These are phyloP conservation scores for Suillus hirtellus DNA, from an alignment of 768 basidiomycete genomes.

Conservation along the genomic window DNA sequence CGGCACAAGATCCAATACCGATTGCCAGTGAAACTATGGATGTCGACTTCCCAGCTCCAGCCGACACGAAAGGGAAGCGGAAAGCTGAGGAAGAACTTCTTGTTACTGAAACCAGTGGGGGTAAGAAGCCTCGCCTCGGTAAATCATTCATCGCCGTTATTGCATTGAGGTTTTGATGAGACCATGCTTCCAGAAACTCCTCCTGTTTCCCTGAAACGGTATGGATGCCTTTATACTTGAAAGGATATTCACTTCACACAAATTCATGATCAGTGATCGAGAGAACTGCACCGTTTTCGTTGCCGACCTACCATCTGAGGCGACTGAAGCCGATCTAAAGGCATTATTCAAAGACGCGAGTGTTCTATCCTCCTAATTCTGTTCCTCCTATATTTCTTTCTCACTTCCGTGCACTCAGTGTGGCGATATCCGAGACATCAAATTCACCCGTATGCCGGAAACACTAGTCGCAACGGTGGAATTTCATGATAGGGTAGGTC, in stretches of 20 bases:
- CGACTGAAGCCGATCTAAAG: slow-evolving; percentile 65
- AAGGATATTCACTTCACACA: neutral
- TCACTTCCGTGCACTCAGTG: slow-evolving; percentile 55
- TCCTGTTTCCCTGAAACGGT: slow-evolving; percentile 61
- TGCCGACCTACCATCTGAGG: slow-evolving; percentile 58
- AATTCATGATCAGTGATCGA: slow-evolving; percentile 65
- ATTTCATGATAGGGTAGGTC: slow-evolving; percentile 59
- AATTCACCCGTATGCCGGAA: slow-evolving; percentile 62
- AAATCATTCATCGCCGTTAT: slow-evolving; percentile 21
- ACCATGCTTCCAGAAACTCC: slow-evolving; percentile 40
- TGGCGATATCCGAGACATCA: slow-evolving; percentile 82
- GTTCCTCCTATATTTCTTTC: neutral
- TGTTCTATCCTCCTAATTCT: slow-evolving; percentile 7
- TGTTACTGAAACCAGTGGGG: slow-evolving; percentile 41
- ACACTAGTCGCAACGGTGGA: slow-evolving; percentile 84
- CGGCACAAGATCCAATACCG: slow-evolving; percentile 6
- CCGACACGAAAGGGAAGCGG: slow-evolving; percentile 56
- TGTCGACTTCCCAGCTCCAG: slow-evolving; percentile 35
- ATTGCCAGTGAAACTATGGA: slow-evolving; percentile 39
- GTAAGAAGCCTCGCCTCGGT: slow-evolving; percentile 68
- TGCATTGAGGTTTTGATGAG: neutral
- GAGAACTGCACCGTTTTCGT: slow-evolving; percentile 94
- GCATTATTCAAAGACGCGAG: slow-evolving; percentile 85
- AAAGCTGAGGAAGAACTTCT: slow-evolving; percentile 54
- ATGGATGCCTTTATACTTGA: neutral